These are phyloP conservation scores for Neurospora pannonica DNA, from an alignment of 495 filamentous ascomycete genomes.

Conservation along the genomic window DNA sequence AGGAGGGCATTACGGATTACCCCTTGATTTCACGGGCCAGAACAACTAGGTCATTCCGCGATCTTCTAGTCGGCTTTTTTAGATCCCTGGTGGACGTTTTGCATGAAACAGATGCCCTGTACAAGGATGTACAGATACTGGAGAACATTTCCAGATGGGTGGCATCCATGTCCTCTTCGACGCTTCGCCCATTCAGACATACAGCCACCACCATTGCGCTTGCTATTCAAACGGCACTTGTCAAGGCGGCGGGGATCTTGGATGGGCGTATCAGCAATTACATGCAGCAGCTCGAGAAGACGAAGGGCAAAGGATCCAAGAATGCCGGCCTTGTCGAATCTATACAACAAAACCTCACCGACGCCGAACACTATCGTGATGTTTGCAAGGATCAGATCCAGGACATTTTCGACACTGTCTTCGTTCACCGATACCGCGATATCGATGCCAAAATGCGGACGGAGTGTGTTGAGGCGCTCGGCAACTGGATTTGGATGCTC, in stretches of 20 bases:
- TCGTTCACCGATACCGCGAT: slow-evolving; percentile 90
- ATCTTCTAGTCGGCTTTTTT: slow-evolving; percentile 69
- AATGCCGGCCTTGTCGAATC: slow-evolving; percentile 47
- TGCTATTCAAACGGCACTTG: slow-evolving; percentile 61
- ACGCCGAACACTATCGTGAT: slow-evolving; percentile 55
- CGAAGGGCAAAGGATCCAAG: slow-evolving; percentile 62
- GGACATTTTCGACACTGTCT: slow-evolving; percentile 80
- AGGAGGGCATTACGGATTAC: slow-evolving; percentile 77
- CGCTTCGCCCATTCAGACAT: slow-evolving; percentile 80
- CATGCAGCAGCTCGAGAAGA: slow-evolving; percentile 72
- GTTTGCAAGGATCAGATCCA: slow-evolving; percentile 58
- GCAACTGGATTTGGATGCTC: slow-evolving; percentile 74
- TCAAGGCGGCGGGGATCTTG: slow-evolving; percentile 61
- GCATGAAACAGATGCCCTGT: slow-evolving; percentile 64
- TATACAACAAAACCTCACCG: slow-evolving; percentile 55
- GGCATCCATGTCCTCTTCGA: slow-evolving; percentile 71
- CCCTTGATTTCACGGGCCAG: slow-evolving; percentile 79
- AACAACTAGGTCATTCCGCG: slow-evolving; percentile 61
- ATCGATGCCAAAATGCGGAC: slow-evolving; percentile 78
- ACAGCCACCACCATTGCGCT: slow-evolving; percentile 78
- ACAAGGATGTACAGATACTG: slow-evolving; percentile 62
- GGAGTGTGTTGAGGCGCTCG: slow-evolving; percentile 75
- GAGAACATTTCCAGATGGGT: slow-evolving; percentile 85
- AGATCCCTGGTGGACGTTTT: slow-evolving; percentile 60
- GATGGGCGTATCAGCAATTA: slow-evolving; percentile 56